Evolutionary conservation across 495 filamentous ascomycete species (phyloP).

Genomic region (Daldinia childiae): DNA sequence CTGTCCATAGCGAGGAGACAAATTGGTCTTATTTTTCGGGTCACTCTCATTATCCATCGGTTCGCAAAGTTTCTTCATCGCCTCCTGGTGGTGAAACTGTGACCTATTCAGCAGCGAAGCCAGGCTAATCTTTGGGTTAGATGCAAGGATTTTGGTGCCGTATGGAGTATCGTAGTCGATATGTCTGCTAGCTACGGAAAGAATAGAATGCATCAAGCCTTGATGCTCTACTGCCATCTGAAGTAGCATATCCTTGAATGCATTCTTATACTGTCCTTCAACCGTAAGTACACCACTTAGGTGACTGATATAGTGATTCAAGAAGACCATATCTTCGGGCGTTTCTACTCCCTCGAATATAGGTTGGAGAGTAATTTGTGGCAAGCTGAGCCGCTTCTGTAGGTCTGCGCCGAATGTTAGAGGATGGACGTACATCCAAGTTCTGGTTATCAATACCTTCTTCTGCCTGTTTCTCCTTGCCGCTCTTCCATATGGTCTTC

Average conservation of each 20-base stretch:
- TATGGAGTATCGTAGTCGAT: slow-evolving; percentile 67
- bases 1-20: slow-evolving; percentile 74
- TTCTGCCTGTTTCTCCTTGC: slow-evolving; percentile 73
- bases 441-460: slow-evolving; percentile 65
- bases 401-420: slow-evolving; percentile 54
- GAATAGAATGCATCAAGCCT: slow-evolving; percentile 91
- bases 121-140: slow-evolving; percentile 54
- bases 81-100: slow-evolving; percentile 68
- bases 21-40: slow-evolving; percentile 56
- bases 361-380: slow-evolving; percentile 73
- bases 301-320: slow-evolving; percentile 85
- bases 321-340: slow-evolving; percentile 80
- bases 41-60: slow-evolving; percentile 54
- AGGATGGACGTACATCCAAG: slow-evolving; percentile 39
- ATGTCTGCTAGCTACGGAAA: slow-evolving; percentile 86
- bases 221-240: slow-evolving; percentile 85
- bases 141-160: slow-evolving; percentile 56
- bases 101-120: slow-evolving; percentile 57
- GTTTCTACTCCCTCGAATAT: slow-evolving; percentile 90
- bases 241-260: slow-evolving; percentile 87
- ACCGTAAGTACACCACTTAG: slow-evolving; percentile 84
- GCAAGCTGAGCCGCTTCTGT: slow-evolving; percentile 54
- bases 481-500: slow-evolving; percentile 86
- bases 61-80: slow-evolving; percentile 65
- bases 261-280: slow-evolving; percentile 85